phyloP scores from a whole-genome alignment of 495 filamentous ascomycete genomes.

The Achaetomiella virescens region DNA sequence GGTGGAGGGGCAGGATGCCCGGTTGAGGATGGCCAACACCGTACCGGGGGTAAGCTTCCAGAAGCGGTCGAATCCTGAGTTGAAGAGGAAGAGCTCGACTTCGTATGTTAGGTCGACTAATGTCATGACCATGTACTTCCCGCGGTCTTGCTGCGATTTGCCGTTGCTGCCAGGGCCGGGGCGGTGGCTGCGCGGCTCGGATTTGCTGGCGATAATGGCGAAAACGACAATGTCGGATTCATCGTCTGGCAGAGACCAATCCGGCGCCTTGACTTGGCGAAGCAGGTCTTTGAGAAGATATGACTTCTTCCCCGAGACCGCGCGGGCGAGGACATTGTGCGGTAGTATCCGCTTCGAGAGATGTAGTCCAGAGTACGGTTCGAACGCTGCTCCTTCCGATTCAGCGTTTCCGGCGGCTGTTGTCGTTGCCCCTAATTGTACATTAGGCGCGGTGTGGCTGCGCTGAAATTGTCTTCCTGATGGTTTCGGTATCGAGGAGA shows the following conservation, averaged over 20 bases:
- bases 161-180: constrained; percentile 49
- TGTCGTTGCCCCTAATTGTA: constrained; percentile 24
- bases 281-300: constrained; percentile 78
- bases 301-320: constrained; percentile 66
- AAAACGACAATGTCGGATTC: constrained; percentile 84
- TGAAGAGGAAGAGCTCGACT: constrained; percentile 86
- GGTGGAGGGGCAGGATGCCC: constrained; percentile 78
- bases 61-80: constrained; percentile 79
- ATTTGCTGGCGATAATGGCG: constrained; percentile 81
- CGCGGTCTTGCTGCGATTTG: constrained; percentile 44
- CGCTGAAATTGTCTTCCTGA: constrained; percentile 35
- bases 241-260: constrained; percentile 78
- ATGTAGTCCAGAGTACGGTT: constrained; percentile 79
- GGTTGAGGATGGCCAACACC: constrained; percentile 89
- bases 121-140: constrained; percentile 86
- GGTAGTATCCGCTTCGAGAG: constrained; percentile 82
- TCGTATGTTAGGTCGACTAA: constrained; percentile 89
- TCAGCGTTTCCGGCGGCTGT: background rate
- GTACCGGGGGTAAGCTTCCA: constrained; percentile 86
- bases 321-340: constrained; percentile 68
- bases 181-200: constrained; percentile 67
- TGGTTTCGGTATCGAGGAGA: constrained; percentile 38
- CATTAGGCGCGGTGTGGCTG: constrained; percentile 47
- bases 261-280: constrained; percentile 69
- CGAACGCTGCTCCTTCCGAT: constrained; percentile 51